These are phyloP conservation scores for Glomus cerebriforme DNA, from an alignment of 192 early-diverging fungal genomes.

Conservation along the genomic window DNA sequence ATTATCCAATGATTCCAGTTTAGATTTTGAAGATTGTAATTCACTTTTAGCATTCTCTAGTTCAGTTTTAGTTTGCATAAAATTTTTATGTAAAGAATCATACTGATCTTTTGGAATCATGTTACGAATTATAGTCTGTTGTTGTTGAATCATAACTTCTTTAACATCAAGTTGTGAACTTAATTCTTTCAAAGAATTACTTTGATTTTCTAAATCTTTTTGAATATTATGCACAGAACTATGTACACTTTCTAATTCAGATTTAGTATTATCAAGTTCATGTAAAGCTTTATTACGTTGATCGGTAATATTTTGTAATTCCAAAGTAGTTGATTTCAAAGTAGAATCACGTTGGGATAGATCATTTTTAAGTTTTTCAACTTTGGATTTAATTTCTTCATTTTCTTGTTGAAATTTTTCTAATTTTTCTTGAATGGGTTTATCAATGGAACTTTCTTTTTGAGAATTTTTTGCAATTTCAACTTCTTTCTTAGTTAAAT, in stretches of 20 bases:
- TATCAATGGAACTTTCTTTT: not conserved
- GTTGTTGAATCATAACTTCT: not conserved
- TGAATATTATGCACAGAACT: not conserved
- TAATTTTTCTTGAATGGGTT: not conserved
- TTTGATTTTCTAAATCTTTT: not conserved
- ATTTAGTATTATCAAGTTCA: not conserved
- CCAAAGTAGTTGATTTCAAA: not conserved
- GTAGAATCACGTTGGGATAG: not conserved
- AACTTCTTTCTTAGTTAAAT: not conserved
- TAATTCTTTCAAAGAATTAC: not conserved
- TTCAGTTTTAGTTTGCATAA: not conserved
- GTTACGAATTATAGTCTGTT: not conserved
- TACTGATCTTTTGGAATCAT: not conserved
- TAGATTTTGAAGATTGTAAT: not conserved
- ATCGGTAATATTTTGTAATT: not conserved
- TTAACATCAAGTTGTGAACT: not conserved
- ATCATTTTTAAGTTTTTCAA: not conserved
- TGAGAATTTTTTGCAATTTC: not conserved
- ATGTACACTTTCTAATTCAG: not conserved
- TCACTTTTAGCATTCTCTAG: not conserved
- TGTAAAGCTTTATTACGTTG: not conserved
- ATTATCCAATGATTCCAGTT: not conserved
- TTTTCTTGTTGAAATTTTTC: not conserved
- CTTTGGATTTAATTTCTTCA: not conserved
- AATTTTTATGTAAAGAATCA: not conserved